Base-by-base conservation (phyloP, 352 stramenopile species). In the Phytophthora syringae region DNA sequence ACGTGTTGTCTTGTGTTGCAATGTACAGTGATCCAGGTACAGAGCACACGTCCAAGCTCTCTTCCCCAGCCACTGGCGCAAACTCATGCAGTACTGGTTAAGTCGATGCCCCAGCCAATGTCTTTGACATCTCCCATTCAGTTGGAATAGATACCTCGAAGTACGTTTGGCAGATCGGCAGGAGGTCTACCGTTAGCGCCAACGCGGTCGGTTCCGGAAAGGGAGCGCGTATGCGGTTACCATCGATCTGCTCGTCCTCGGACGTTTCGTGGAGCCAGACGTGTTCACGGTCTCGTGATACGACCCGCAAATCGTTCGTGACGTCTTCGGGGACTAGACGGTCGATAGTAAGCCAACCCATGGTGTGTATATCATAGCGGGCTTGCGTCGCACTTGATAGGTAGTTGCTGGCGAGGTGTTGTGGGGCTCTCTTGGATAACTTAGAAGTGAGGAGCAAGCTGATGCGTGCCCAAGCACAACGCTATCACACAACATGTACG, bases 221-320 rank as follows among this genome's bases (percentile, higher is more conserved):
- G 18, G 7, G 2, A 18, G 42, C 20, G n/a, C 42, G 42, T 3
- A 16, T n/a, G 13, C 42, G 42, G 25, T 49, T 5, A 2, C 32
- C 42, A 20, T 49, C 42, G 21, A n/a, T 2, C 20, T n/a, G 3
- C 20, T 28, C 42, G 21, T 20, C 42, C 7, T 30, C 42, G 7
- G 16, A 49, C 30, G 42, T 49, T n/a, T 49, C 42, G 4, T 12
- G 42, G 20, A 49, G 6, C 42, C 42, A 49, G 42, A 49, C n/a
- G 20, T 49, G 9, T 32, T 32, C 3, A 11, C 27, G 4, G 9
- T 32, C 27, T 32, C 27, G 27, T 9, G 27, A 32, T 32, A 32
- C 4, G 27, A 7, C 4, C 27, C 27, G 4, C 27, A 32, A 32
- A 7, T 32, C 4, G 9, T 32, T 32, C 27, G 27, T 32, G 27